These are phyloP conservation scores for Suhomyces terraborum DNA, from an alignment of 1,139 yeast genomes.

Conservation along the genomic window DNA sequence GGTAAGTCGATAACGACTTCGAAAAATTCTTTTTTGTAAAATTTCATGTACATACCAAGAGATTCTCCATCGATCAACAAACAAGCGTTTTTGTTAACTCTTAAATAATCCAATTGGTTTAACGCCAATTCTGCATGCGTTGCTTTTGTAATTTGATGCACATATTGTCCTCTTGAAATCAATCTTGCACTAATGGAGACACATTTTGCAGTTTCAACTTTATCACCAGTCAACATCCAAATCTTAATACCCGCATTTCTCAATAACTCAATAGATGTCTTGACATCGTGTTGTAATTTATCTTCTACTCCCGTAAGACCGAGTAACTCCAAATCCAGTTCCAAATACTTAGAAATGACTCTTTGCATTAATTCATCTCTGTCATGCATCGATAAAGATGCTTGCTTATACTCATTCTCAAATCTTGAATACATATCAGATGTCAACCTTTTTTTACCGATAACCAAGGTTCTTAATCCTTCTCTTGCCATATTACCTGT, in stretches of 20 bases:
- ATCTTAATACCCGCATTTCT: conserved; percentile 96
- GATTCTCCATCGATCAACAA: conserved; percentile 94
- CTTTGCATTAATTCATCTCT: conserved; percentile 75
- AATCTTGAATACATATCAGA: conserved; percentile 61
- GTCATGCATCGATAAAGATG: conserved; percentile 75
- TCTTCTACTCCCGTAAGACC: conserved; percentile 99
- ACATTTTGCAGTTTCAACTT: conserved; percentile 97
- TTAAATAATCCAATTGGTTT: conserved; percentile 70
- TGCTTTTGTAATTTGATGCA: conserved; percentile 78
- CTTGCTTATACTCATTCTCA: conserved; percentile 62
- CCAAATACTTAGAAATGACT: conserved; percentile 69
- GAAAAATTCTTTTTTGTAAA: conserved; percentile 71
- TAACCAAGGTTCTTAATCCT: conserved; percentile 91
- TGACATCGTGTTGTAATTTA: conserved; percentile 86
- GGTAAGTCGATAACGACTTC: conserved; percentile 76
- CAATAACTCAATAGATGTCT: conserved; percentile 84
- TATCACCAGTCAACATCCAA: conserved; percentile 99
- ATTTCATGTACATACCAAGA: conserved; percentile 64
- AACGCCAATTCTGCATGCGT: conserved; percentile 64
- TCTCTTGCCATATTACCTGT: conserved; percentile 98
- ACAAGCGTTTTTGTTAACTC: conserved; percentile 69
- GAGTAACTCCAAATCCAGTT: conserved; percentile 77
- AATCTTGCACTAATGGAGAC: conserved; percentile 93
- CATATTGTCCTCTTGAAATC: conserved; percentile 90
- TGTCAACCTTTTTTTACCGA: conserved; percentile 75